Conservation (phyloP, 805 yeast genomes). For the Nakazawaea pomicola region DNA sequence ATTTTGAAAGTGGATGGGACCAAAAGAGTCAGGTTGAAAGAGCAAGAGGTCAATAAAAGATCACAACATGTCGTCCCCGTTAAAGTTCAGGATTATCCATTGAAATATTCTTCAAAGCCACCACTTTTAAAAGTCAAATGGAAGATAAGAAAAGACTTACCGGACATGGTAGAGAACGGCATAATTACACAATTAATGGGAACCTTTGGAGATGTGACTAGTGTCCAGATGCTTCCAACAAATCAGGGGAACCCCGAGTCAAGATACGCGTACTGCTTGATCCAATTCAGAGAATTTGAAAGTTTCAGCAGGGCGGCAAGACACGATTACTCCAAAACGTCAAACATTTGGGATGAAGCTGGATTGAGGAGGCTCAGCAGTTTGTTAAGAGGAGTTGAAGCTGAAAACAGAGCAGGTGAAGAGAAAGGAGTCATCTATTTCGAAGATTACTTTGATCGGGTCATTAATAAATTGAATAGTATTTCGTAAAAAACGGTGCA, state of each 20-base stretch:
- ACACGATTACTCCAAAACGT: conserved; percentile 38
- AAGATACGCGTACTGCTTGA: conserved; percentile 33
- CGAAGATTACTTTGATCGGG: conserved; percentile 12
- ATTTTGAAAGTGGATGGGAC: conserved; percentile 17
- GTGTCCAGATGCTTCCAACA: conserved; percentile 14
- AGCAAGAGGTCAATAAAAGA: background rate
- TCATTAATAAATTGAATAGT: conserved; percentile 4
- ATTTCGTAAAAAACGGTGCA: no score
- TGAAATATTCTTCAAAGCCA: conserved; percentile 5
- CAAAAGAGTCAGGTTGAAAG: conserved; percentile 12
- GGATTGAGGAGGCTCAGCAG: conserved; percentile 42
- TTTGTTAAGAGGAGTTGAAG: conserved; percentile 28
- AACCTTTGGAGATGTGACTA: conserved; percentile 37
- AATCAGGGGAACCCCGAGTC: conserved; percentile 13
- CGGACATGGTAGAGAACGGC: conserved; percentile 26
- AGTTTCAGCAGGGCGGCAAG: conserved; percentile 30
- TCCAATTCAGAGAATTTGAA: conserved; percentile 25
- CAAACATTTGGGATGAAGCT: conserved; percentile 40
- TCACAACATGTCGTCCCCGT: no score
- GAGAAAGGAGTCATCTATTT: conserved; percentile 3
- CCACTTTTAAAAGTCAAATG: conserved; percentile 30
- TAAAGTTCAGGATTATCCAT: conserved; percentile 1
- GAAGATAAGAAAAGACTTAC: conserved; percentile 36
- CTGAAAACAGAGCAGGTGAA: background rate
- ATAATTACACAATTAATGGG: conserved; percentile 35